phyloP scores from a whole-genome alignment of 73 alveolate genomes.

The Paramecium pentaurelia region DNA sequence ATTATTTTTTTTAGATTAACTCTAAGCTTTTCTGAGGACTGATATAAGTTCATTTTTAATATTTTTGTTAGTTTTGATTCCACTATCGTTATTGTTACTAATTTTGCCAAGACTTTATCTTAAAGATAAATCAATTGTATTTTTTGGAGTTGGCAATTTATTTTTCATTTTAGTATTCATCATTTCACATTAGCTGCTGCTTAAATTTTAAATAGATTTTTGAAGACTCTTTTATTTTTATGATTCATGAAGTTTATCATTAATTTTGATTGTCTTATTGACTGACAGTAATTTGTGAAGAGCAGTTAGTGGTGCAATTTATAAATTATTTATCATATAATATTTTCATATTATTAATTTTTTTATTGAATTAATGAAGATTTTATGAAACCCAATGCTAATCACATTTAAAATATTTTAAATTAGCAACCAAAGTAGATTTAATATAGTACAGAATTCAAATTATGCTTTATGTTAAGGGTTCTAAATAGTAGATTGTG shows the following conservation, averaged over 20 bases:
- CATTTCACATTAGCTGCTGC: neutral
- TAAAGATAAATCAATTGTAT: neutral
- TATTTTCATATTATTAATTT: neutral
- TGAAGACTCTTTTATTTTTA: neutral
- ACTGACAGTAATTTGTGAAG: neutral
- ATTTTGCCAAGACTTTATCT: neutral
- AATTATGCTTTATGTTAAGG: neutral
- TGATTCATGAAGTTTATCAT: neutral
- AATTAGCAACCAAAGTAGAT: neutral
- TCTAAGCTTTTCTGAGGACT: neutral
- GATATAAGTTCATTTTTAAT: neutral
- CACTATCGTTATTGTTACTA: neutral
- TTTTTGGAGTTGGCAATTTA: neutral
- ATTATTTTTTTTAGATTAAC: neutral
- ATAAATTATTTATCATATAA: neutral
- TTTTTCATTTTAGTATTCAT: neutral
- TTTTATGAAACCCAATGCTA: neutral
- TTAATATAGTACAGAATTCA: neutral
- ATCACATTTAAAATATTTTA: neutral
- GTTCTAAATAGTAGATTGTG: neutral
- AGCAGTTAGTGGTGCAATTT: slow-evolving; percentile 29
- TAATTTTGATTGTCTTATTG: neutral
- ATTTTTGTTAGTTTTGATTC: neutral
- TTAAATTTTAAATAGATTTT: neutral
- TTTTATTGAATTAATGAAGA: neutral